Base-by-base conservation (phyloP, 805 yeast genomes). In the Cephaloascus fragrans region DNA sequence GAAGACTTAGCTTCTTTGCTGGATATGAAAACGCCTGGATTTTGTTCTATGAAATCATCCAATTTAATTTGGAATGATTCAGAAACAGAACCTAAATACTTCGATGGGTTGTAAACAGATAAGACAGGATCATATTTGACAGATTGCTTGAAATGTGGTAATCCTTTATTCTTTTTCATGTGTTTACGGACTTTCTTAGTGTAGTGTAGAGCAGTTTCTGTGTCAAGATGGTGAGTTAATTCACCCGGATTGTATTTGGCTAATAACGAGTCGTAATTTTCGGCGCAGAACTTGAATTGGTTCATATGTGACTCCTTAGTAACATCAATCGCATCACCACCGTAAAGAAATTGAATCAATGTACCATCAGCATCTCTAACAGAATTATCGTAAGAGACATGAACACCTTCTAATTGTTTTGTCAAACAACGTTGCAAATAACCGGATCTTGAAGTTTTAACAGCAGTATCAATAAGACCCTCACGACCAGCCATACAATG, bases 401-500 rank as follows among this genome's bases (percentile, higher is more conserved):
- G 95, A 20, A 93, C 95, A 69, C 98, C 98, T 63, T 93, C 99
- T 47, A 93, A 72, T 67, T 93, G 98, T 64, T 93, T 93, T 43
- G 96, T 93, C 64, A 93, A 75, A 76, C 99, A 94, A 68, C 99
- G 81, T 68, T 93, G 99, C 61, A 93, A 73, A 65, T 93, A 93
- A 57, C 99, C 99, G 43, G 97, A 89, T 66, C 96, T 81, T 17
- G 97, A 86, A 8, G 99, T 93, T 67, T 93, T 93, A 47, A 93
- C 99, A 37, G 99, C 98, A 43, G 99, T 93, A 73, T 93, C 99
- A 67, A 93, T 93, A 56, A 93, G 77, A 69, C 99, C 99, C 72
- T 93, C 99, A 71, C 99, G 83, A 66, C 99, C 99, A 40, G 99
- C 98, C 98, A 93, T 93, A 72, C 97, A 93, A 68, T 93, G 99